Conservation (phyloP, 2,329 filamentous ascomycete species). For the Trichoderma atrobrunneum region DNA sequence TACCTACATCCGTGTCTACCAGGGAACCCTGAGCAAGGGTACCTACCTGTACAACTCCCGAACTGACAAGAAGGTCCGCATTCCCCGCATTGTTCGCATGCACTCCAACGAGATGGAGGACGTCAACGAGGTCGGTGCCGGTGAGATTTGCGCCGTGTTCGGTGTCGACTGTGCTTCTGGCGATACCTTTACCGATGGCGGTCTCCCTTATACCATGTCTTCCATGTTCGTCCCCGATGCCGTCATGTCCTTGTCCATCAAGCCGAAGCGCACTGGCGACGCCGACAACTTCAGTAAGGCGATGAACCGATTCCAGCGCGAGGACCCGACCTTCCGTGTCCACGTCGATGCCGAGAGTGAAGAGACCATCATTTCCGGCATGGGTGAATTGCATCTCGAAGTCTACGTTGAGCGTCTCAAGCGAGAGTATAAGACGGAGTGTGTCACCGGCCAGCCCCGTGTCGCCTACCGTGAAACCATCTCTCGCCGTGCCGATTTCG, state of each 20-base stretch:
- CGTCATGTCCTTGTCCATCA: constrained; percentile 96
- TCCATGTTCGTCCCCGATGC: constrained; percentile 98
- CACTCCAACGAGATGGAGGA: constrained; percentile 99
- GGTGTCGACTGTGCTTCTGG: constrained; percentile 96
- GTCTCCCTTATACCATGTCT: constrained; percentile 89
- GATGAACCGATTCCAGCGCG: constrained; percentile 97
- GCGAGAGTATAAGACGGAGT: constrained; percentile 95
- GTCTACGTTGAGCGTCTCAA: constrained; percentile 97
- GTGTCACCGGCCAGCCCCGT: constrained; percentile 91
- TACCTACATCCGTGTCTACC: constrained; percentile 97
- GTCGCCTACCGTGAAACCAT: constrained; percentile 97
- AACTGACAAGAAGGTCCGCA: constrained; percentile 92
- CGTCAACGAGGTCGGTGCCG: constrained; percentile 84
- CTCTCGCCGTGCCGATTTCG: constrained; percentile 74
- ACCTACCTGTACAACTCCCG: constrained; percentile 90
- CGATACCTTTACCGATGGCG: constrained; percentile 95
- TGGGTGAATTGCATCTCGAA: constrained; percentile 95
- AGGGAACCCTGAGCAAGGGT: constrained; percentile 85
- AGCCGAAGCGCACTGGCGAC: constrained; percentile 90
- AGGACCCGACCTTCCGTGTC: constrained; percentile 96
- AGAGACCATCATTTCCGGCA: constrained; percentile 96
- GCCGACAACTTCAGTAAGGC: constrained; percentile 95
- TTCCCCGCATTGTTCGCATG: constrained; percentile 97
- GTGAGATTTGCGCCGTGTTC: constrained; percentile 98
- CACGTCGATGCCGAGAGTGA: constrained; percentile 88